phyloP scores from a whole-genome alignment of 805 yeast species.

The Yamadazyma nakazawae region DNA sequence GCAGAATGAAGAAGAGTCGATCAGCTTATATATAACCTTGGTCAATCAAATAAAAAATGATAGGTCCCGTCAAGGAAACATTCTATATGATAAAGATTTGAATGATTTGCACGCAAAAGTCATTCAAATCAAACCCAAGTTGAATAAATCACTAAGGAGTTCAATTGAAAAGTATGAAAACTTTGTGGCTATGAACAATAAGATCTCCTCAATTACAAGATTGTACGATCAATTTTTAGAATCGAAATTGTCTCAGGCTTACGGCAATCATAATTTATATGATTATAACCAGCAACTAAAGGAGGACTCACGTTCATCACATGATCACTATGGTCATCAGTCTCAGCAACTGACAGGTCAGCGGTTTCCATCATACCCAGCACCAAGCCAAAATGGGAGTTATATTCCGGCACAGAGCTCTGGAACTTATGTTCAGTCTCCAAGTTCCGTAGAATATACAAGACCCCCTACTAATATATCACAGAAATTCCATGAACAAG shows the following conservation, averaged over 20 bases:
- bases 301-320: neutral
- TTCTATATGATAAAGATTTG: slow-evolving; percentile 47
- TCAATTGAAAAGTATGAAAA: slow-evolving; percentile 61
- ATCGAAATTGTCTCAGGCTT: slow-evolving; percentile 35
- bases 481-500: neutral
- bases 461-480: neutral
- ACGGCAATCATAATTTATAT: slow-evolving; percentile 26
- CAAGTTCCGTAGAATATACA: neutral
- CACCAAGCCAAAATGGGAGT: neutral
- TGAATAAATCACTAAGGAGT: slow-evolving; percentile 56
- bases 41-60: slow-evolving; percentile 50
- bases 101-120: slow-evolving; percentile 59
- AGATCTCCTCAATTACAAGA: slow-evolving; percentile 69
- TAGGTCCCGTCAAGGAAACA: slow-evolving; percentile 38
- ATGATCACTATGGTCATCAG: neutral
- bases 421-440: neutral
- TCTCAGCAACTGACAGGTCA: neutral
- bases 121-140: slow-evolving; percentile 61
- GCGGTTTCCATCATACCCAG: neutral
- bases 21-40: slow-evolving; percentile 65
- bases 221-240: slow-evolving; percentile 78
- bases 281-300: slow-evolving; percentile 6
- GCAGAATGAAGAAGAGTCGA: slow-evolving; percentile 63
- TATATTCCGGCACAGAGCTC: neutral
- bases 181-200: slow-evolving; percentile 70